These are phyloP conservation scores for Xylariaceae sp. DNA, from an alignment of 2,329 filamentous ascomycete genomes.

Conservation along the genomic window DNA sequence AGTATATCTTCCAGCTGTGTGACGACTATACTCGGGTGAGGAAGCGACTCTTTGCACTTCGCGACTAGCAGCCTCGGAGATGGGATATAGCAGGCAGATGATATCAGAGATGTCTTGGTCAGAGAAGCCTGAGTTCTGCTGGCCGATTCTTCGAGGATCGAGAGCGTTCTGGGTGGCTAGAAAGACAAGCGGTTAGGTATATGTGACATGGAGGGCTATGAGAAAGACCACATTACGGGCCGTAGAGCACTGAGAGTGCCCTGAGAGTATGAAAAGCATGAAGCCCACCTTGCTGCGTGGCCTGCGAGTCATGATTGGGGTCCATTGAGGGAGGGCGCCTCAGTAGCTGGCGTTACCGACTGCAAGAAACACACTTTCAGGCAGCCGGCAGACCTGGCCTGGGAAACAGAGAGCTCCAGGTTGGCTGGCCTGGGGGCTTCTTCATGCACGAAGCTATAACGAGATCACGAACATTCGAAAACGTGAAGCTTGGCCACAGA, in stretches of 20 bases:
- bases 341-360: constrained; percentile 30
- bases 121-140: constrained; percentile 81
- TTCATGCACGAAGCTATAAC: constrained; percentile 10
- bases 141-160: constrained; percentile 79
- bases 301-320: constrained; percentile 37
- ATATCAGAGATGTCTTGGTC: constrained; percentile 87
- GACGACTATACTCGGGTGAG: constrained; percentile 49
- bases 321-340: constrained; percentile 38
- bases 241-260: not conserved
- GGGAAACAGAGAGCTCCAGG: constrained; percentile 15
- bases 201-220: too few species aligned
- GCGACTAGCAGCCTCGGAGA: constrained; percentile 71
- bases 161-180: constrained; percentile 78
- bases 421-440: constrained; percentile 1
- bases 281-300: constrained; percentile 42
- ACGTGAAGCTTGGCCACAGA: not conserved
- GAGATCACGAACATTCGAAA: constrained; percentile 9
- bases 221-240: not conserved
- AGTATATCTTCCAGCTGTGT: constrained; percentile 56
- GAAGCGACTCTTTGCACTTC: constrained; percentile 65
- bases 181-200: constrained; percentile 14
- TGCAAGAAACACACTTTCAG: constrained; percentile 33
- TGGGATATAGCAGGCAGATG: constrained; percentile 84
- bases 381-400: constrained; percentile 32
- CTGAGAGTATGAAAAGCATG: not conserved